Percentiles rank a stretch among this genome's conserved stretches.
Evolutionary conservation across 805 yeast genomes (phyloP).

Genomic region (Candida odintsovae): DNA sequence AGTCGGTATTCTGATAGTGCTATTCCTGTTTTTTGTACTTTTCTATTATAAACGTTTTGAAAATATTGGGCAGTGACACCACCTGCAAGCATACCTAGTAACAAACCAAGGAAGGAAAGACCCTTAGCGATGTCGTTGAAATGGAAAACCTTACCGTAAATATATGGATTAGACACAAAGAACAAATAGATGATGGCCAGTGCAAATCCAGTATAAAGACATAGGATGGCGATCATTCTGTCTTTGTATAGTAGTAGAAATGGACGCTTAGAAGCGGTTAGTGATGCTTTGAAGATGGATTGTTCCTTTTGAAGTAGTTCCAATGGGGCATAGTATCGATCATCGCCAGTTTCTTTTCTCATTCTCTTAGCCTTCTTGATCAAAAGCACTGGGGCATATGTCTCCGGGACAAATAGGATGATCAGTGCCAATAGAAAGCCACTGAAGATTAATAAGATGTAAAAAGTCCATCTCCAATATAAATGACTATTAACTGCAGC

Average conservation of each 20-base stretch:
- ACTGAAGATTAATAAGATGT: constrained; percentile 55
- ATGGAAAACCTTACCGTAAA: constrained; percentile 45
- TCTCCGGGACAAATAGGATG: constrained; percentile 52
- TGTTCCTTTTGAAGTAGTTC: constrained; percentile 35
- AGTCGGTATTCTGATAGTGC: constrained; percentile 58
- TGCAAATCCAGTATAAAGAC: constrained; percentile 51
- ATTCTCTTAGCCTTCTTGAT: constrained; percentile 45
- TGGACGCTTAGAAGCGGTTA: constrained; percentile 47
- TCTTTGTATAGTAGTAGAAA: constrained; percentile 40
- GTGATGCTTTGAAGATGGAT: constrained; percentile 35
- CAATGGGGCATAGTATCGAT: constrained; percentile 35
- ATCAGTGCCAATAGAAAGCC: constrained; percentile 46
- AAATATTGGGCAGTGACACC: constrained; percentile 37
- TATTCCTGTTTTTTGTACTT: constrained; percentile 36
- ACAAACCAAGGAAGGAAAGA: constrained; percentile 55
- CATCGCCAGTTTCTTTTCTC: constrained; percentile 50
- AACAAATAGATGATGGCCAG: constrained; percentile 60
- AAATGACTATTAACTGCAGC: constrained; percentile 44
- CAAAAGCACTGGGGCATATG: constrained; percentile 49
- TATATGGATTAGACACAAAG: constrained; percentile 60
- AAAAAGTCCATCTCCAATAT: constrained; percentile 69
- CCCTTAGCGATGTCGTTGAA: constrained; percentile 53
- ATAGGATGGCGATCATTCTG: constrained; percentile 49
- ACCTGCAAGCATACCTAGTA: constrained; percentile 44
- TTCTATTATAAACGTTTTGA: constrained; percentile 40